Base-by-base conservation (phyloP, 208 protist species). In the Tritrichomonas foetus region DNA sequence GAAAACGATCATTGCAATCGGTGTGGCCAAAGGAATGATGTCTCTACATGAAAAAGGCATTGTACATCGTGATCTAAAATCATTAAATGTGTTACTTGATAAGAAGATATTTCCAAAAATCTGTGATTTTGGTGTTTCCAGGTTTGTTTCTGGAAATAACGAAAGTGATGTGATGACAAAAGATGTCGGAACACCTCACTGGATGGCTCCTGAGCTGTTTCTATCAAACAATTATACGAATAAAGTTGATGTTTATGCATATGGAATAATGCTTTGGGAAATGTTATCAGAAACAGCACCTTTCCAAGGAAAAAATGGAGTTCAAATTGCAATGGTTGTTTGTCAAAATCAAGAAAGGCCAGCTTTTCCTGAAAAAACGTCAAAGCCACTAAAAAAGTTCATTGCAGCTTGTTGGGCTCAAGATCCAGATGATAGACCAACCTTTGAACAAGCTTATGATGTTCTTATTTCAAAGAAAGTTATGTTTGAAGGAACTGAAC, bases 161-260 rank as follows among this genome's bases (percentile, higher is more conserved):
- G 5, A 5, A 61, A 61, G 53, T 69, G 5, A n/a, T 69, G 3
- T 69, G 5, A 69, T 69, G 64, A 69, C 64, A 69, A 11, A 69
- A n/a, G n/a, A 30, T n/a, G 64, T 69, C 25, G 64, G 64, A 69
- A n/a, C 64, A 33, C 64, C 64, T 11, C 64, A 69, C 25, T 69
- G 64, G 64, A 69, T 69, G 64, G 64, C 64, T 30, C 64, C 64
- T n/a, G 64, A 69, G 25, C 27, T 8, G 8, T 69, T 69, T n/a
- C 20, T n/a, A 30, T 69, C 64, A 8, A n/a, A 8, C 13, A 25
- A 69, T n/a, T 69, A 69, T 25, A 69, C 64, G n/a, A 69, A 69
- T n/a, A 69, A 69, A 69, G 25, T 69, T n/a, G 64, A 69, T 69
- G 64, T 69, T n/a, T 69, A 69, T 69, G 64, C 64, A 69, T 69